A percentile compares a stretch with the other conserved stretches of the same genome.
Conservation (phyloP, 345 rosid species). For the Rhizophora mangle region DNA sequence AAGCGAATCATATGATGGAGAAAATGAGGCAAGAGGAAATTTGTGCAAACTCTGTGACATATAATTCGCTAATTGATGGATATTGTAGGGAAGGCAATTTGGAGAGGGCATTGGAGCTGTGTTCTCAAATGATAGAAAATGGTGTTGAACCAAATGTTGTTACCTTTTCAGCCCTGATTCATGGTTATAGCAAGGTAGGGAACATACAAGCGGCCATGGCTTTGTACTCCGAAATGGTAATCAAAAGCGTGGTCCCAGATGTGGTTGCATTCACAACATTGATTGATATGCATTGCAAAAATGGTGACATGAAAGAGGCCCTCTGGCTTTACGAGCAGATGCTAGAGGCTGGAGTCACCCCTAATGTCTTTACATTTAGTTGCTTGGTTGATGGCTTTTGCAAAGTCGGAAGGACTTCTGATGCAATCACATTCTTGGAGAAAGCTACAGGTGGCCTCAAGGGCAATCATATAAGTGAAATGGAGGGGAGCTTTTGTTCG, state of each 20-base stretch:
- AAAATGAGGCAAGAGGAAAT: conserved; percentile 47
- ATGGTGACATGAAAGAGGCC: conserved; percentile 54
- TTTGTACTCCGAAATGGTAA: conserved; percentile 56
- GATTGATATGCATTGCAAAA: conserved; percentile 62
- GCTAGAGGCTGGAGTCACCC: conserved; percentile 47
- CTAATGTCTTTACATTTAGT: conserved; percentile 55
- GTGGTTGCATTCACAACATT: conserved; percentile 57
- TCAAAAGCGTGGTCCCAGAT: conserved; percentile 55
- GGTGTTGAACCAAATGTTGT: conserved; percentile 49
- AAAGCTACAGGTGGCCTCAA: conserved; percentile 13
- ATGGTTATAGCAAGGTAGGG: conserved; percentile 55
- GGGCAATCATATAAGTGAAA: conserved; percentile 15
- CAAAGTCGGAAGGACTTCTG: conserved; percentile 49
- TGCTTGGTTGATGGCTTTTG: conserved; percentile 59
- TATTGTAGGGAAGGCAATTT: conserved; percentile 46
- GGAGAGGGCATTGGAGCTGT: conserved; percentile 54
- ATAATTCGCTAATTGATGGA: conserved; percentile 57
- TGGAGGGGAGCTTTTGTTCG: conserved; percentile 26
- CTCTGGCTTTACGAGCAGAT: conserved; percentile 45
- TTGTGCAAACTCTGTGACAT: conserved; percentile 50
- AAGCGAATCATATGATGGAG: conserved; percentile 39
- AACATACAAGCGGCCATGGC: conserved; percentile 57
- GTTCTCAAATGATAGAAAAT: conserved; percentile 52
- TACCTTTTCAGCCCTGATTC: conserved; percentile 58
- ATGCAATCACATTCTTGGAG: conserved; percentile 41